Conservation (phyloP, 495 filamentous ascomycete genomes). For the Chaetomium fimeti region DNA sequence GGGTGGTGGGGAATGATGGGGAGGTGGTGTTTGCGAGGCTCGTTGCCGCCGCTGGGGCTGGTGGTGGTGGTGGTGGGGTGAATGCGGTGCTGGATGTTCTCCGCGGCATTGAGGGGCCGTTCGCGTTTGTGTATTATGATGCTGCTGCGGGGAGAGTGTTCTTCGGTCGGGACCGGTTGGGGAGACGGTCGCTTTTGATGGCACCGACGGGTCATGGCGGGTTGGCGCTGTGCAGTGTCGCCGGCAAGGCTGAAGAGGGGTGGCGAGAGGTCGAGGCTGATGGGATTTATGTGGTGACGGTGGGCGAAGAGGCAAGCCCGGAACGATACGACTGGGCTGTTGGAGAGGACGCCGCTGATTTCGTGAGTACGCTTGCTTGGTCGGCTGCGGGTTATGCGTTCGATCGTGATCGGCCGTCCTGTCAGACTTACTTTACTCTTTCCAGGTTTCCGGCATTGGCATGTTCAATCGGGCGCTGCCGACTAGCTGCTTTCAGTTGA, state of each 20-base stretch:
- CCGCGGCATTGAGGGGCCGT: constrained; percentile 73
- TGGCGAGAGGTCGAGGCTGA: constrained; percentile 84
- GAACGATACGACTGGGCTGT: constrained; percentile 29
- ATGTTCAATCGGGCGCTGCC: constrained; percentile 59
- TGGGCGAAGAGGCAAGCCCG: constrained; percentile 33
- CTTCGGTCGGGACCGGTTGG: constrained; percentile 83
- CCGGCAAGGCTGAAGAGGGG: constrained; percentile 49
- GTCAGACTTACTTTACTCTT: constrained; percentile 39
- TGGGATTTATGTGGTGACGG: constrained; percentile 66
- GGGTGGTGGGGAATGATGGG: constrained; percentile 72
- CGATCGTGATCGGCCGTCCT: constrained; percentile 23
- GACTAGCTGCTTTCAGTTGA: constrained; percentile 40
- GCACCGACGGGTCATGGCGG: constrained; percentile 45
- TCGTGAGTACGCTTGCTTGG: constrained; percentile 40
- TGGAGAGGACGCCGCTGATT: constrained; percentile 25
- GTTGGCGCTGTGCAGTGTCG: constrained; percentile 73
- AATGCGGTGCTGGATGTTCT: constrained; percentile 54
- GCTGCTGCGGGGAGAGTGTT: constrained; percentile 57
- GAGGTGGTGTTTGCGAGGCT: constrained; percentile 66
- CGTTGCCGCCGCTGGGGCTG: constrained; percentile 35
- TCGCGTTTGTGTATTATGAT: constrained; percentile 89
- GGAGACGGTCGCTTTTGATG: constrained; percentile 75
- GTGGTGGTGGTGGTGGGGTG: constrained; percentile 18
- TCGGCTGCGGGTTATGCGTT: neutral
- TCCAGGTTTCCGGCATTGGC: constrained; percentile 60